Percentiles rank a stretch among this genome's conserved stretches.
These are phyloP conservation scores for Picochlorum sp. DNA, from an alignment of 139 green algal species.

Conservation along the genomic window DNA sequence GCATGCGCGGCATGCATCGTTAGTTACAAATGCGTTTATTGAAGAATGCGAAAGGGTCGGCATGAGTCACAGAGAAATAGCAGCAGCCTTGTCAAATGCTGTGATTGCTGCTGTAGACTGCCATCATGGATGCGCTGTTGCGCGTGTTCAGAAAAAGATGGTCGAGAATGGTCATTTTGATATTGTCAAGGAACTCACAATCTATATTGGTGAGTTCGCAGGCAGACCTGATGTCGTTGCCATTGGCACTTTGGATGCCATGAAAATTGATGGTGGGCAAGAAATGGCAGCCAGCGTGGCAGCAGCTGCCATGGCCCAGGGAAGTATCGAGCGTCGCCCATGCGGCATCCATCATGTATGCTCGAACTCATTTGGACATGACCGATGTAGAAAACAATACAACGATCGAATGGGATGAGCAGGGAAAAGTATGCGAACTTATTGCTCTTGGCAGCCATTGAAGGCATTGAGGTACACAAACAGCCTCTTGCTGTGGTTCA, in stretches of 20 bases:
- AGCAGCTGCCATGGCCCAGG: neutral
- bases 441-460: no score
- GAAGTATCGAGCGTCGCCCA: neutral
- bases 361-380: no score
- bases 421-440: no score
- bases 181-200: neutral
- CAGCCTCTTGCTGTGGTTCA: no score
- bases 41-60: neutral
- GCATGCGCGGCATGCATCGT: neutral
- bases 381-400: no score
- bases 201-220: neutral
- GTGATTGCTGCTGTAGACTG: neutral
- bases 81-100: neutral
- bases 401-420: no score
- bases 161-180: neutral
- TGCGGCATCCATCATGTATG: neutral
- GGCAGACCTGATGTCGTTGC: conserved; percentile 1
- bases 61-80: neutral
- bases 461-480: no score
- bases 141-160: neutral
- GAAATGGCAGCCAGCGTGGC: neutral
- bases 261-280: neutral
- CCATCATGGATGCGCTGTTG: neutral
- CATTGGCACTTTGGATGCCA: neutral
- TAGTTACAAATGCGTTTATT: neutral